These are phyloP conservation scores for Iberis amara DNA, from an alignment of 441 rosid species.

Conservation along the genomic window DNA sequence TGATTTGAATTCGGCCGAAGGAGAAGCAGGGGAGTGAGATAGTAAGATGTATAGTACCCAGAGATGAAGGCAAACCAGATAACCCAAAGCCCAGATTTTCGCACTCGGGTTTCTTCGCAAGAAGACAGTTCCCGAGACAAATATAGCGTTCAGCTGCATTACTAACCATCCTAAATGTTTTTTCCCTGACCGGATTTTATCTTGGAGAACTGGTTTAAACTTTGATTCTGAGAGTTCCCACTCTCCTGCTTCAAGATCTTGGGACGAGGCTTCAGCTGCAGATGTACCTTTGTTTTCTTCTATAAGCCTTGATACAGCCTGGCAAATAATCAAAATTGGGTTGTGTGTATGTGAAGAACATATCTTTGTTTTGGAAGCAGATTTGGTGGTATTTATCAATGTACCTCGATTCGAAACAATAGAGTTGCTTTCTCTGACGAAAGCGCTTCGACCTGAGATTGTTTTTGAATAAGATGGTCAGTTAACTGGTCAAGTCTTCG, in stretches of 20 bases:
- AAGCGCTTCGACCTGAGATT: slow-evolving; percentile 91
- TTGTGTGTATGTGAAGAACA: slow-evolving; percentile 4
- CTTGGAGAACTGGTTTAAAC: slow-evolving; percentile 49
- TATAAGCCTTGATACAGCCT: slow-evolving; percentile 73
- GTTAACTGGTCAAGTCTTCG: slow-evolving; percentile 82
- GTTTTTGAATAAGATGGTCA: slow-evolving; percentile 94
- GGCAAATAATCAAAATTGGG: slow-evolving; percentile 24
- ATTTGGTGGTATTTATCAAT: slow-evolving; percentile 15
- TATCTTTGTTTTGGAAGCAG: neutral
- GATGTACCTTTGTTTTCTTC: slow-evolving; percentile 57
- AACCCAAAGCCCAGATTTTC: slow-evolving; percentile 62
- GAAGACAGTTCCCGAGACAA: slow-evolving; percentile 68
- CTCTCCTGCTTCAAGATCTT: slow-evolving; percentile 62
- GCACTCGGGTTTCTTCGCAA: slow-evolving; percentile 69
- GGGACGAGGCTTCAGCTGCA: slow-evolving; percentile 33
- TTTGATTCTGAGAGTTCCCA: slow-evolving; percentile 53
- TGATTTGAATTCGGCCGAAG: slow-evolving; percentile 44
- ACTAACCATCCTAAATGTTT: slow-evolving; percentile 67
- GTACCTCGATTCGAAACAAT: slow-evolving; percentile 84
- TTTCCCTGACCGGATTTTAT: slow-evolving; percentile 60
- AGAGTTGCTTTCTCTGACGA: slow-evolving; percentile 91
- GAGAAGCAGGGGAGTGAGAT: slow-evolving; percentile 41
- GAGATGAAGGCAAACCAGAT: slow-evolving; percentile 75
- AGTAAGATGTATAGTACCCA: slow-evolving; percentile 88
- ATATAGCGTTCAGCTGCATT: slow-evolving; percentile 65